Evolutionary conservation across 2,329 filamentous ascomycete species (phyloP).

Genomic region (Rhinocladiella mackenziei): DNA sequence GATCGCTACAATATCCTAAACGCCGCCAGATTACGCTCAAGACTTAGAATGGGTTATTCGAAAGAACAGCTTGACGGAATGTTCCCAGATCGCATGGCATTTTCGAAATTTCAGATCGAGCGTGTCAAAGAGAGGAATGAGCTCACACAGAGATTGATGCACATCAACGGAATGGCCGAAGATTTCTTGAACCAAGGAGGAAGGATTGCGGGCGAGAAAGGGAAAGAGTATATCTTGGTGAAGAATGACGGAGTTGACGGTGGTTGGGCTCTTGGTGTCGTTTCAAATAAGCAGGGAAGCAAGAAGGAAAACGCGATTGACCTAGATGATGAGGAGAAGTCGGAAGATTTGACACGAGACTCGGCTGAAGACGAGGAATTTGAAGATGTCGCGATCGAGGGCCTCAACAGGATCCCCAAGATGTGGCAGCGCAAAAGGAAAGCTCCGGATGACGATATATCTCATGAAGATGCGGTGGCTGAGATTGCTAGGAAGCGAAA

Average conservation of each 20-base stretch:
- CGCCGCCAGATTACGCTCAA: conserved; percentile 79
- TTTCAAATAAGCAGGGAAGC: conserved; percentile 76
- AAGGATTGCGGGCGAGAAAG: conserved; percentile 65
- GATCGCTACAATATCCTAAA: conserved; percentile 98
- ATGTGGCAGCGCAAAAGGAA: conserved; percentile 39
- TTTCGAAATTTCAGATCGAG: conserved; percentile 94
- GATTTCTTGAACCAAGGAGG: conserved; percentile 56
- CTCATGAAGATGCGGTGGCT: conserved; percentile 33
- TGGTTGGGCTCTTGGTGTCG: conserved; percentile 92
- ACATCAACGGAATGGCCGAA: conserved; percentile 81
- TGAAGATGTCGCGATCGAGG: conserved; percentile 88
- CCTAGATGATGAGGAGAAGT: conserved; percentile 64
- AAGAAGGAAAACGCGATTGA: conserved; percentile 86
- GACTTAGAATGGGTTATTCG: conserved; percentile 89
- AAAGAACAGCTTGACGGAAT: conserved; percentile 94
- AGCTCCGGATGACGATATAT: conserved; percentile 37
- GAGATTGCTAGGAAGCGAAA: conserved; percentile 44
- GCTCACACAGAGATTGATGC: conserved; percentile 90
- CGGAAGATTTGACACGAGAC: conserved; percentile 10
- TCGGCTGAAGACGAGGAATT: conserved; percentile 65
- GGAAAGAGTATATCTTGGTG: conserved; percentile 90
- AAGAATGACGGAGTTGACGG: conserved; percentile 94
- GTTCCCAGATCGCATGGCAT: conserved; percentile 97
- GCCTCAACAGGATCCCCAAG: conserved; percentile 77
- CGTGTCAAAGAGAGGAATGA: conserved; percentile 89